Conservation (phyloP, 352 stramenopile genomes). For the Phytophthora sp. region DNA sequence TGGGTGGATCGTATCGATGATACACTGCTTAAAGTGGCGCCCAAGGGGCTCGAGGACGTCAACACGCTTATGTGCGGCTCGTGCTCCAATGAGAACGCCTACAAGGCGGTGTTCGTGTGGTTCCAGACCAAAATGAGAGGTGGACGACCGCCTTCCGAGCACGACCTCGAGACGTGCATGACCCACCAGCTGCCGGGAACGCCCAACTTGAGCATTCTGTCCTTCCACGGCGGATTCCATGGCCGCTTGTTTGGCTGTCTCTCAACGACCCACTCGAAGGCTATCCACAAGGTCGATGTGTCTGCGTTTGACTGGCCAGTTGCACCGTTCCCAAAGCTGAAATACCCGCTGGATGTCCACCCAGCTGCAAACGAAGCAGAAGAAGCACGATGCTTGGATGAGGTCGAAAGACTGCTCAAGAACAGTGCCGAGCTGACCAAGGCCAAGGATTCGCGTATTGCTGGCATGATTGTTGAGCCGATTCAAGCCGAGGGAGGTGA, state of each 20-base stretch:
- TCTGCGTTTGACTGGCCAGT: slow-evolving; percentile 85
- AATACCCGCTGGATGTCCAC: slow-evolving; percentile 72
- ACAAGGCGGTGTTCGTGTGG: slow-evolving; percentile 91
- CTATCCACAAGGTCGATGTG: slow-evolving; percentile 89
- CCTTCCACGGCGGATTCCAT: slow-evolving; percentile 87
- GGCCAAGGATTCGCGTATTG: slow-evolving; percentile 48
- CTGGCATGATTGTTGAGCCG: slow-evolving; percentile 82
- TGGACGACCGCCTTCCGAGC: slow-evolving; percentile 56
- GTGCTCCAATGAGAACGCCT: slow-evolving; percentile 88
- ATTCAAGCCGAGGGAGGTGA: slow-evolving; percentile 86
- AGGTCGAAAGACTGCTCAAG: slow-evolving; percentile 64
- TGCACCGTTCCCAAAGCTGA: slow-evolving; percentile 71
- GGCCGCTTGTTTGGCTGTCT: slow-evolving; percentile 78
- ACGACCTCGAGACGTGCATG: slow-evolving; percentile 79
- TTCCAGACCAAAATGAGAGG: slow-evolving; percentile 78
- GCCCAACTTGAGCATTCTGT: slow-evolving; percentile 79
- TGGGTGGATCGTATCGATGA: slow-evolving; percentile 75
- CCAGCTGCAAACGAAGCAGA: slow-evolving; percentile 68
- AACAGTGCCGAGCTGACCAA: slow-evolving; percentile 41
- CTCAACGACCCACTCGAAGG: slow-evolving; percentile 86
- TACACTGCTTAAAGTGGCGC: slow-evolving; percentile 67
- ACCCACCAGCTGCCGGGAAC: slow-evolving; percentile 69
- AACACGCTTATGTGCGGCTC: slow-evolving; percentile 90
- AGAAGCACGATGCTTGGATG: slow-evolving; percentile 69
- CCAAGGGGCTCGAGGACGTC: slow-evolving; percentile 62